phyloP scores from a whole-genome alignment of 441 rosid species.

The Sinapis alba region DNA sequence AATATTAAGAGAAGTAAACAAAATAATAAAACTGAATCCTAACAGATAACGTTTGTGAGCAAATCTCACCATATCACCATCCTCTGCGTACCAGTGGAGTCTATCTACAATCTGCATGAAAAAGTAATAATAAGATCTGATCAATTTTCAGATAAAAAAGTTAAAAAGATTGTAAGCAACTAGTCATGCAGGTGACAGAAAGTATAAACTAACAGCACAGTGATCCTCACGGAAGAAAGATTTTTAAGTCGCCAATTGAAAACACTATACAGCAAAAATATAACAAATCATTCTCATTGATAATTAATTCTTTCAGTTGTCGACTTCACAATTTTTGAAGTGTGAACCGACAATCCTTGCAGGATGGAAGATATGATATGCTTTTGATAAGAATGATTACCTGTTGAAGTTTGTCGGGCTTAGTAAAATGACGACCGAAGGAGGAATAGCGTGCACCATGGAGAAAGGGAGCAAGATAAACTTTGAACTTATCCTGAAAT shows the following conservation, averaged over 20 bases:
- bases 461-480: slow-evolving; percentile 86
- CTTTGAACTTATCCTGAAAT: slow-evolving; percentile 77
- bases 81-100: slow-evolving; percentile 81
- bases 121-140: slow-evolving; percentile 16
- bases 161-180: slow-evolving; percentile 3
- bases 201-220: slow-evolving; percentile 16
- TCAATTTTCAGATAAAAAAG: slow-evolving; percentile 21
- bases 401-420: slow-evolving; percentile 78
- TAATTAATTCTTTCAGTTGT: neutral
- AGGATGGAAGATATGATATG: slow-evolving; percentile 10
- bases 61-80: slow-evolving; percentile 82
- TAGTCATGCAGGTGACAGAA: slow-evolving; percentile 20
- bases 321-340: slow-evolving; percentile 7
- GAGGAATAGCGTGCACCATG: slow-evolving; percentile 87
- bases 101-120: slow-evolving; percentile 77
- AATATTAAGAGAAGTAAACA: slow-evolving; percentile 2
- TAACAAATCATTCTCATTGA: slow-evolving; percentile 23
- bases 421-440: slow-evolving; percentile 97
- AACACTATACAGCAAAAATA: slow-evolving; percentile 3
- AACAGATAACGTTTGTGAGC: slow-evolving; percentile 14
- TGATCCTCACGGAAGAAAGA: slow-evolving; percentile 18
- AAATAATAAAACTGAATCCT: neutral
- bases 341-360: slow-evolving; percentile 1
- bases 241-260: neutral
- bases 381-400: slow-evolving; percentile 44